Conservation (phyloP, 2,329 filamentous ascomycete species). For the Arthrinium puccinioides region DNA sequence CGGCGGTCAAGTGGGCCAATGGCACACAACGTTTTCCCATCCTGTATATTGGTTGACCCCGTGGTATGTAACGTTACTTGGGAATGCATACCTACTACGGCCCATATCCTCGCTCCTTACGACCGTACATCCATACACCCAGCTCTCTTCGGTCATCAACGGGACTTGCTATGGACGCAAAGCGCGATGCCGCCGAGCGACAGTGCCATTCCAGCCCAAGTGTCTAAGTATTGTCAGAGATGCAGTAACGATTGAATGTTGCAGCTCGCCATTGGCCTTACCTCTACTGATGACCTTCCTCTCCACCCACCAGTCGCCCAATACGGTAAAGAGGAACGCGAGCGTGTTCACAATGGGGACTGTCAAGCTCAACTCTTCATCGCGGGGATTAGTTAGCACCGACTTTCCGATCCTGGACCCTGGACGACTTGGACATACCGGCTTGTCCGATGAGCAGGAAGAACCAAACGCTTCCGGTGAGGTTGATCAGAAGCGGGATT, state of each 20-base stretch:
- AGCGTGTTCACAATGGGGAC: constrained; percentile 92
- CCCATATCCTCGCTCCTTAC: too few species aligned
- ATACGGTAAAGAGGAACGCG: constrained; percentile 90
- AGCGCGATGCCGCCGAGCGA: constrained; percentile 75
- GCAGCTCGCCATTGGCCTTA: too few species aligned
- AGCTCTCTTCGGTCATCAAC: too few species aligned
- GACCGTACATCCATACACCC: too few species aligned
- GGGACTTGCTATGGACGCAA: constrained; percentile 64
- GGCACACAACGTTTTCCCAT: too few species aligned
- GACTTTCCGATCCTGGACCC: too few species aligned
- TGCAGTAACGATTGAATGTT: neutral
- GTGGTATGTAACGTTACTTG: too few species aligned
- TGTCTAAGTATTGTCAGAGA: constrained; percentile 45
- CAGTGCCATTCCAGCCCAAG: constrained; percentile 72
- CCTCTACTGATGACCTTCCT: constrained; percentile 80
- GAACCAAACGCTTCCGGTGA: constrained; percentile 95
- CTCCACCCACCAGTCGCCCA: constrained; percentile 94
- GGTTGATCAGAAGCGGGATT: constrained; percentile 74
- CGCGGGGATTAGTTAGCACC: too few species aligned
- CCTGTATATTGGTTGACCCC: too few species aligned
- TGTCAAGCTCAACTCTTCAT: constrained; percentile 76
- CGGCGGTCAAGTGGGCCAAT: too few species aligned
- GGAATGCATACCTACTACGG: too few species aligned
- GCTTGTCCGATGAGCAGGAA: constrained; percentile 89
- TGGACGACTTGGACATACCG: constrained; percentile 48